Conservation (phyloP, 306 rosid species). For the Carpinus viminea region DNA sequence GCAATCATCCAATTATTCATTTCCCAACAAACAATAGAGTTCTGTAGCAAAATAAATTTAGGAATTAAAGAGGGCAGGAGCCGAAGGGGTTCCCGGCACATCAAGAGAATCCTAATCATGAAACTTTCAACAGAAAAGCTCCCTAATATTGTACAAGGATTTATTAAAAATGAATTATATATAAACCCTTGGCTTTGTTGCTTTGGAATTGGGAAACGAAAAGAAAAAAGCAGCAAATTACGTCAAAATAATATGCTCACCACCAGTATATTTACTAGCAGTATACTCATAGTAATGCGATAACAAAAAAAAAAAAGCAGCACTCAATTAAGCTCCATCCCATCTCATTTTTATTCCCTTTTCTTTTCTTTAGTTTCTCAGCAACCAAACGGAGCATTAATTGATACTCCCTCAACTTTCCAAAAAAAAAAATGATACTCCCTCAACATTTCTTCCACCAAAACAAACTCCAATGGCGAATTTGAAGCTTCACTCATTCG, state of each 20-base stretch:
- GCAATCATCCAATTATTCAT: background rate
- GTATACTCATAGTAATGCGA: background rate
- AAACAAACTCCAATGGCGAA: background rate
- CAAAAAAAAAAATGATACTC: too few relatives aligned
- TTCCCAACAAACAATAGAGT: background rate
- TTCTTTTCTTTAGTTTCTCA: background rate
- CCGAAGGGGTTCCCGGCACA: background rate
- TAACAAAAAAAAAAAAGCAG: background rate
- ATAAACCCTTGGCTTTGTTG: background rate
- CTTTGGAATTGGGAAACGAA: background rate
- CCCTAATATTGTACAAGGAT: background rate
- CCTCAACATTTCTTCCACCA: background rate
- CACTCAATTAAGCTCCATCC: background rate
- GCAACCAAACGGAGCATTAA: constrained; percentile 10
- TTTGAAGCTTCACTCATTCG: background rate
- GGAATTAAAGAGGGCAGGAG: background rate
- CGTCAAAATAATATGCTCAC: background rate
- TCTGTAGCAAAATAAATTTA: background rate
- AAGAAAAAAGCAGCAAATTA: background rate
- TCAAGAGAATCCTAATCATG: background rate
- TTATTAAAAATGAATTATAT: background rate
- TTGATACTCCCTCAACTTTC: background rate
- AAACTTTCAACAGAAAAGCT: background rate
- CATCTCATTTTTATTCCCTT: background rate
- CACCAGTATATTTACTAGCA: background rate